Base-by-base conservation (phyloP, 1,284 basidiomycete species). In the Cystobasidium sp. region DNA sequence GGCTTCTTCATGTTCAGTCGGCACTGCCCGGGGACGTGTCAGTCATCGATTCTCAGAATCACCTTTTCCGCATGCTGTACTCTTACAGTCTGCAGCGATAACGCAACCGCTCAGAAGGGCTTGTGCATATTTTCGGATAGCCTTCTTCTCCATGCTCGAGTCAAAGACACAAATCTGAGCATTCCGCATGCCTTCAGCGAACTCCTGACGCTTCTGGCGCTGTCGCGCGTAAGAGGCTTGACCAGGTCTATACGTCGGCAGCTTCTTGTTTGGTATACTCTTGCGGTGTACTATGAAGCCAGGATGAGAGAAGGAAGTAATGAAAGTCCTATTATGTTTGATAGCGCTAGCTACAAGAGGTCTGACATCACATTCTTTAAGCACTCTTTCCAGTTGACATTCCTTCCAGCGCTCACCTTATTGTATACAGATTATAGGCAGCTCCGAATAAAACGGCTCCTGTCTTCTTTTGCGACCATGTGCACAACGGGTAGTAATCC, bases 71-170 rank as follows among this genome's bases (percentile, higher is more conserved):
- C 31, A 5, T 31, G 31, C 22, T n/a, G 31, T 24, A 3, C 22
- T 16, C 70, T 47, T 43, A 73, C 70, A 39, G 41, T 73, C 70
- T 18, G 49, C 70, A 3, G 70, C 70, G 16, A 73, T 52, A 6
- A 73, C 70, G 24, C 70, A 73, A 1, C 70, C 70, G 20, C 70
- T 73, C 22, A 73, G 46, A 44, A 73, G 49, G n/a, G 70, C 70
- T 51, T 73, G 70, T 10, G 70, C 70, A 31, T 73, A 73, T 31
- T 73, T 73, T 6, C 70, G 47, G 22, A 73, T 73, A 3, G 70
- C 70, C 47, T 73, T 73, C 53, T 59, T 73, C 43, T 73, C 70
- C 62, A 73, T 52, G 70, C 70, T 73, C 7, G 70, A 73, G 22
- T 73, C 70, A 43, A 73, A 73, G 49, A 73, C 39, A 49, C 70